A percentile compares a stretch with the other conserved stretches of the same genome.
Conservation (phyloP, 768 basidiomycete genomes). For the Dioszegia aurantiaca region DNA sequence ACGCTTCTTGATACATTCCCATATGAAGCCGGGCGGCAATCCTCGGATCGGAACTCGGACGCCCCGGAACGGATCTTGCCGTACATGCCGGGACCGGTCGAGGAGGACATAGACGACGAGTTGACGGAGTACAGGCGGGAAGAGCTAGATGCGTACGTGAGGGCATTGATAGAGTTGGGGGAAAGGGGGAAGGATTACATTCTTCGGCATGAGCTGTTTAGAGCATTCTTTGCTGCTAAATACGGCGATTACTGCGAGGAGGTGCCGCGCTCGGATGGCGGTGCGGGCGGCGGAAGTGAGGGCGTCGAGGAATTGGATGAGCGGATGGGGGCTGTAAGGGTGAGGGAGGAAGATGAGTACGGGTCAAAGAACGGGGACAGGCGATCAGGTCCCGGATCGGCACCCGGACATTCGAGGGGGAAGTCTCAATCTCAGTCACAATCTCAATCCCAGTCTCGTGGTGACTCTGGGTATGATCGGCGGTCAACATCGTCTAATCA, state of each 20-base stretch:
- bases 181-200: conserved; percentile 68
- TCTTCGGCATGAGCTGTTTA: conserved; percentile 72
- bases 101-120: conserved; percentile 69
- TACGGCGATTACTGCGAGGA: conserved; percentile 79
- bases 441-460: neutral
- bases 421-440: too few relatives aligned
- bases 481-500: neutral
- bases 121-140: conserved; percentile 74
- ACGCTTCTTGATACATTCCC: conserved; percentile 81
- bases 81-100: conserved; percentile 93
- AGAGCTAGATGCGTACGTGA: conserved; percentile 86
- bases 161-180: conserved; percentile 71
- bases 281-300: conserved; percentile 16
- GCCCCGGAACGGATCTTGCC: conserved; percentile 72
- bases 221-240: conserved; percentile 77
- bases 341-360: conserved; percentile 9
- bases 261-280: conserved; percentile 35
- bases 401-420: conserved; percentile 4
- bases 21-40: conserved; percentile 76
- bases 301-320: conserved; percentile 52
- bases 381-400: neutral
- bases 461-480: neutral
- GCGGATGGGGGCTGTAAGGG: conserved; percentile 30
- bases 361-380: conserved; percentile 2
- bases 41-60: conserved; percentile 30